Conservation (phyloP, 2,329 filamentous ascomycete species). For the Aureobasidium melanogenum region DNA sequence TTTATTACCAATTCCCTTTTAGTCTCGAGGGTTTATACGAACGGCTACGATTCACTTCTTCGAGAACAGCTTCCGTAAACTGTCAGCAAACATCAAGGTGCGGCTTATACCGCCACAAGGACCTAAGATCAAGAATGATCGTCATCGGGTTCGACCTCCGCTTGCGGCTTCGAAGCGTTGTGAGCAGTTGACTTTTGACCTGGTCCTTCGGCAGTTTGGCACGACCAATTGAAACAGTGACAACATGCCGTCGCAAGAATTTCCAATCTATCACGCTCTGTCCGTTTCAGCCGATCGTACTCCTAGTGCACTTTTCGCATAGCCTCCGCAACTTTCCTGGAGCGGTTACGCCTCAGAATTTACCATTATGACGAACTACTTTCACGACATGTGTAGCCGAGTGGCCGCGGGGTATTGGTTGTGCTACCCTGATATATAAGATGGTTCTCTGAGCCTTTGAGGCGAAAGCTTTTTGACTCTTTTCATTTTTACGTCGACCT, state of each 20-base stretch:
- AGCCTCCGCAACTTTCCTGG: neutral
- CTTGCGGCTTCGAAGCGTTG: too few species aligned
- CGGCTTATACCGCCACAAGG: neutral
- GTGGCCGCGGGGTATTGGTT: neutral
- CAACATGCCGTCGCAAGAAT: neutral
- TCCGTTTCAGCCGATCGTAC: neutral
- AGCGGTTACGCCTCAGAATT: neutral
- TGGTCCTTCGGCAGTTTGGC: neutral
- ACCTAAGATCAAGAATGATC: neutral
- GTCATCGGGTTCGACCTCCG: neutral
- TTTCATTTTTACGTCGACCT: neutral
- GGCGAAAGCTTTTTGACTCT: neutral
- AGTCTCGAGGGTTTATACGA: too few species aligned
- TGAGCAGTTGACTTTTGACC: neutral
- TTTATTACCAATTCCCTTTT: too few species aligned
- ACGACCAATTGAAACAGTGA: neutral
- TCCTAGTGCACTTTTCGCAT: neutral
- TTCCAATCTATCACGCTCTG: neutral
- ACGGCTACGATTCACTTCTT: neutral
- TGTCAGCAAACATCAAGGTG: neutral
- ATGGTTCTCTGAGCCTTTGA: neutral
- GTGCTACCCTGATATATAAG: constrained; percentile 6
- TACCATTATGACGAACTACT: neutral
- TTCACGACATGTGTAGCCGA: neutral
- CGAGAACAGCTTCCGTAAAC: too few species aligned